Base-by-base conservation (phyloP, 352 stramenopile species). In the Aphanomyces euteiches region DNA sequence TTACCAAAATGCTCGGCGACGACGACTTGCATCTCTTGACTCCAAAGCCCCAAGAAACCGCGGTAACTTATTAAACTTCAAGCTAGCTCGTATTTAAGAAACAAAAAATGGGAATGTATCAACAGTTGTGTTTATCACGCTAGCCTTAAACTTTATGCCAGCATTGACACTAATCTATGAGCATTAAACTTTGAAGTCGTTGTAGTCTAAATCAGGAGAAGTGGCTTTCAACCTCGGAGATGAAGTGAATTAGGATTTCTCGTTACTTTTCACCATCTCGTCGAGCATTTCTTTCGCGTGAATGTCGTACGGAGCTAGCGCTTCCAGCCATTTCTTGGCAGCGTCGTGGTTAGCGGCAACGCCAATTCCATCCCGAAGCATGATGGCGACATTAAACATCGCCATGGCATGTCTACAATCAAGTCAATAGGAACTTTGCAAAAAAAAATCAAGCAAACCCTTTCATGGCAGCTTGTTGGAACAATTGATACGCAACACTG, bases 361-460 rank as follows among this genome's bases (percentile, higher is more conserved):
- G 12, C 76, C 85, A 56, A 91, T 88, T 0, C 87, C 87, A 8
- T 74, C 80, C 13, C 83, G 79, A 63, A 93, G 92, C 85, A 95
- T 92, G 40, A 93, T 82, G 38, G 87, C 87, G 38, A 95, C 77
- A 38, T 95, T 95, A 12, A 95, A 82, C 83, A 95, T 95, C 10
- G 87, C 87, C 83, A 93, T 91, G 68, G 91, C 83, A 63, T 93
- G 92, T 5, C 54, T 61, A 61, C 15, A 61, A 39, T 58, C 10
- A 36, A 58, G 50, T 58, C 21, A 58, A 12, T 21, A 36, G 7
- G 50, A 19, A 17, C 17, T 58, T 10, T 15, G 19, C 34, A 10
- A n/a, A 3, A 13, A 58, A 13, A 19, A n/a, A n/a, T n/a, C 13
- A 10, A 21, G n/a, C 37, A 10, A 3, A 61, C 54, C 85, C 85